Base-by-base conservation (phyloP, 805 yeast genomes). In the Candida alai region DNA sequence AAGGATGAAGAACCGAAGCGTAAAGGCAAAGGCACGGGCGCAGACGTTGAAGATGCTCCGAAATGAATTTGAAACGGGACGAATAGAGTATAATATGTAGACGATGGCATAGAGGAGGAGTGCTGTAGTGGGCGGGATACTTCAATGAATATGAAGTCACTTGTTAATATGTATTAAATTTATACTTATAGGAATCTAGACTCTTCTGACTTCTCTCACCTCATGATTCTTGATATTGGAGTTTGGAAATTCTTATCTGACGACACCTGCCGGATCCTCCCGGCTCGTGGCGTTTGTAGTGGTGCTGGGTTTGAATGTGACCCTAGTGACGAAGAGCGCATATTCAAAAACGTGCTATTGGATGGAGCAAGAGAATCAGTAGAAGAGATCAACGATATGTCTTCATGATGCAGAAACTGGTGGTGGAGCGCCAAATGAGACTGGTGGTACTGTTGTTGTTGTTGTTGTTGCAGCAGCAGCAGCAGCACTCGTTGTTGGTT, bases 171-270 rank as follows among this genome's bases (percentile, higher is more conserved):
- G n/a, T n/a, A n/a, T n/a, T n/a, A n/a, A n/a, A n/a, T 14, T 18
- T 22, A 24, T 19, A n/a, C 24, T n/a, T 28, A 16, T 34, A 30
- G 20, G 27, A 19, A 13, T 16, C 17, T 34, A 20, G 17, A 15
- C 24, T 16, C 36, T 14, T 34, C 36, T 7, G 36, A 36, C 22
- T 35, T 21, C 13, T 20, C 30, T 38, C 45, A 44, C 32, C 68
- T 50, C 51, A 58, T 52, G 9, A 62, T 62, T 27, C 70, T 49
- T 1, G 68, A 48, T 17, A 65, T 58, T 1, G 73, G 73, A 1
- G 73, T 65, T 41, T 63, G 70, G 41, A 61, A 62, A 26, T 44
- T 56, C 39, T 59, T 57, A 31, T 66, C 72, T 15, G 53, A 54
- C 1, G 68, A 60, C 1, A 58, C 45, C 41, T 64, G 70, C 23